Evolutionary conservation across 148 eudicot species (phyloP).

Genomic region (Chenopodium quinoa): DNA sequence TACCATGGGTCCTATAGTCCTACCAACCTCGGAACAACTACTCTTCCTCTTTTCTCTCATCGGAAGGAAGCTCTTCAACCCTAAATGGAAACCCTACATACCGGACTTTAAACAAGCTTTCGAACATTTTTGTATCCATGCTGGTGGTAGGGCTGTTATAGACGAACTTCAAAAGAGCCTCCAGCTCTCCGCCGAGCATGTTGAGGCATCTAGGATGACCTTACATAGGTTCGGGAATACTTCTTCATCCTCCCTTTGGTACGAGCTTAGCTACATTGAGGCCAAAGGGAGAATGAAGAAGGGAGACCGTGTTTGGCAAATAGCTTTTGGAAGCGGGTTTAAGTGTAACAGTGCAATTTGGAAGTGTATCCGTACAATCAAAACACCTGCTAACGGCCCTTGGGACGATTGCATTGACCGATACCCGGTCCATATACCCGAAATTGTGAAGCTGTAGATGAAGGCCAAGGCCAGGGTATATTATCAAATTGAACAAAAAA

Average conservation of each 20-base stretch:
- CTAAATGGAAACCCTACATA: constrained; percentile 69
- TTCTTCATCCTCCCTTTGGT: constrained; percentile 72
- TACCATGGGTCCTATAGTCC: constrained; percentile 65
- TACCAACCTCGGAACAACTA: constrained; percentile 69
- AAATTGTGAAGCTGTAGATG: constrained; percentile 52
- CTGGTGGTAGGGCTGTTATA: constrained; percentile 77
- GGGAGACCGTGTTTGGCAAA: constrained; percentile 73
- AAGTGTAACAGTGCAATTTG: constrained; percentile 84
- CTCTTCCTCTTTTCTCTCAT: constrained; percentile 60
- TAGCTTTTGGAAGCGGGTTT: constrained; percentile 77
- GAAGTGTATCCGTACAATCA: constrained; percentile 55
- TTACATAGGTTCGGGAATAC: constrained; percentile 76
- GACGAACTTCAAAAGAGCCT: constrained; percentile 78
- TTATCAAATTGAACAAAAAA: background rate
- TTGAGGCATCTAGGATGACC: constrained; percentile 78
- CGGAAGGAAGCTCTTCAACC: constrained; percentile 58
- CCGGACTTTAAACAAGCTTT: constrained; percentile 76
- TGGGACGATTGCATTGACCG: constrained; percentile 68
- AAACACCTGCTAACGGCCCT: constrained; percentile 43
- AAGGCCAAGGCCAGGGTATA: too few species aligned
- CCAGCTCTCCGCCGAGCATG: constrained; percentile 53
- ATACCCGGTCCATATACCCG: constrained; percentile 71
- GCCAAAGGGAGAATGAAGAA: constrained; percentile 71
- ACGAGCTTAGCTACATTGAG: constrained; percentile 62
- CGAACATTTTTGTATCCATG: constrained; percentile 80